A percentile compares a stretch with the other conserved stretches of the same genome.
Conservation (phyloP, 2,329 filamentous ascomycete genomes). For the Aschersonia sp. region DNA sequence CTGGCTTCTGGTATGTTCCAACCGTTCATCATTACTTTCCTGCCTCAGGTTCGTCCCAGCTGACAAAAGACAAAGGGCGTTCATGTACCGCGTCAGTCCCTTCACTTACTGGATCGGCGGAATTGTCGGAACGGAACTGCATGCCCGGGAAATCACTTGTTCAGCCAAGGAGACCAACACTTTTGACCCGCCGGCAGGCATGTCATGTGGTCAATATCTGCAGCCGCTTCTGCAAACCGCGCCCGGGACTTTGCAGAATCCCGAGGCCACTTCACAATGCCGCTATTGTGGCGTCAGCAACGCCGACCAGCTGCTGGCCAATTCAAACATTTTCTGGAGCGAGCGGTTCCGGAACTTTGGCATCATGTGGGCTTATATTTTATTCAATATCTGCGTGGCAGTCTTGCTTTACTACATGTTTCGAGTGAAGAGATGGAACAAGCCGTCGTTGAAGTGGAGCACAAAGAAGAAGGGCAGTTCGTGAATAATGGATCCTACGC, state of each 20-base stretch:
- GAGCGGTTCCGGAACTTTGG: constrained; percentile 58
- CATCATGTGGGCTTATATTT: constrained; percentile 51
- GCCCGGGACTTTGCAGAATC: constrained; percentile 48
- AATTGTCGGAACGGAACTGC: constrained; percentile 52
- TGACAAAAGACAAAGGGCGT: constrained; percentile 28
- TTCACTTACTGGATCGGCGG: constrained; percentile 57
- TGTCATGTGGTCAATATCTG: constrained; percentile 52
- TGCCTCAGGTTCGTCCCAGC: too few species aligned
- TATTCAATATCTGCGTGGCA: constrained; percentile 47
- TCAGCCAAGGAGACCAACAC: constrained; percentile 40
- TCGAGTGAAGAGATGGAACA: constrained; percentile 29
- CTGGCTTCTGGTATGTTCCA: constrained; percentile 45
- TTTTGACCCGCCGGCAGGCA: constrained; percentile 48
- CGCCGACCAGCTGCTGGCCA: constrained; percentile 46
- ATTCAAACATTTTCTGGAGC: constrained; percentile 30
- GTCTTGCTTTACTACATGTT: constrained; percentile 49
- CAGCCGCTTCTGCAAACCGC: constrained; percentile 33
- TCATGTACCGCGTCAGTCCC: constrained; percentile 55
- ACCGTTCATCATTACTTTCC: not conserved
- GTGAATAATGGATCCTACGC: too few species aligned
- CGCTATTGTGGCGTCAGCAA: constrained; percentile 49
- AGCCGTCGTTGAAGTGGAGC: not conserved
- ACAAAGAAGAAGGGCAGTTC: not conserved
- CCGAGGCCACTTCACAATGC: constrained; percentile 39
- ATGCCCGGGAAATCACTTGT: constrained; percentile 37